Conservation (phyloP, 805 yeast species). For the Blastobotrys chiropterorum region DNA sequence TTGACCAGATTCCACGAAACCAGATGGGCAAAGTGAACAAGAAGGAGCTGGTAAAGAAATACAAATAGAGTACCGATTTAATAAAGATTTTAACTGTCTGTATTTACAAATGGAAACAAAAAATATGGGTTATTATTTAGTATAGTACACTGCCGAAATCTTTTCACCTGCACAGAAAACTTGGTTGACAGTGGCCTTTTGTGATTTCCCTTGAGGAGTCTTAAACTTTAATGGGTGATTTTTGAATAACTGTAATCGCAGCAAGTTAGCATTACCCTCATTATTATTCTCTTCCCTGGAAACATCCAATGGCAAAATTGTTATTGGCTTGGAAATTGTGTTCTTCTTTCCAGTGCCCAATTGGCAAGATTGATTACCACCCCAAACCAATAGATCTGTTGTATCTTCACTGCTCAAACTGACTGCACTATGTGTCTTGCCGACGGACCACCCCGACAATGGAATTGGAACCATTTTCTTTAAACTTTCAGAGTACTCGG, state of each 20-base stretch:
- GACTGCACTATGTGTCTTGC: slow-evolving; percentile 59
- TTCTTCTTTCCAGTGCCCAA: slow-evolving; percentile 73
- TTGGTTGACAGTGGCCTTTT: slow-evolving; percentile 40
- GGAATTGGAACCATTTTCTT: slow-evolving; percentile 40
- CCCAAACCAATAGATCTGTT: slow-evolving; percentile 67
- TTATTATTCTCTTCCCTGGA: background rate
- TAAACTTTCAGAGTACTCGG: slow-evolving; percentile 48
- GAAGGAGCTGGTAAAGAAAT: slow-evolving; percentile 23
- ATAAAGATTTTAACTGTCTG: too few species aligned
- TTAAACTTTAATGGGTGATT: slow-evolving; percentile 16
- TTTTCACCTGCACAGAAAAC: slow-evolving; percentile 56
- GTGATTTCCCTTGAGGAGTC: slow-evolving; percentile 25
- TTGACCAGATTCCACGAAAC: slow-evolving; percentile 29
- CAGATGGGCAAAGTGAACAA: slow-evolving; percentile 35
- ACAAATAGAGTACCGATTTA: too few species aligned
- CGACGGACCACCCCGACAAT: slow-evolving; percentile 50
- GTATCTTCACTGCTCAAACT: slow-evolving; percentile 18
- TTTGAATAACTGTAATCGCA: slow-evolving; percentile 40
- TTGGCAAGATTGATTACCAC: slow-evolving; percentile 78
- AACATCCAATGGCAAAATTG: slow-evolving; percentile 11
- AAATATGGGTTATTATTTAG: background rate
- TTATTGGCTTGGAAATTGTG: slow-evolving; percentile 33
- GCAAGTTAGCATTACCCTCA: background rate
- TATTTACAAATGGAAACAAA: too few species aligned
- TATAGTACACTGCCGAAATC: slow-evolving; percentile 60